Evolutionary conservation across 2,329 filamentous ascomycete genomes (phyloP).

Genomic region (Aspergillus phoenicis): DNA sequence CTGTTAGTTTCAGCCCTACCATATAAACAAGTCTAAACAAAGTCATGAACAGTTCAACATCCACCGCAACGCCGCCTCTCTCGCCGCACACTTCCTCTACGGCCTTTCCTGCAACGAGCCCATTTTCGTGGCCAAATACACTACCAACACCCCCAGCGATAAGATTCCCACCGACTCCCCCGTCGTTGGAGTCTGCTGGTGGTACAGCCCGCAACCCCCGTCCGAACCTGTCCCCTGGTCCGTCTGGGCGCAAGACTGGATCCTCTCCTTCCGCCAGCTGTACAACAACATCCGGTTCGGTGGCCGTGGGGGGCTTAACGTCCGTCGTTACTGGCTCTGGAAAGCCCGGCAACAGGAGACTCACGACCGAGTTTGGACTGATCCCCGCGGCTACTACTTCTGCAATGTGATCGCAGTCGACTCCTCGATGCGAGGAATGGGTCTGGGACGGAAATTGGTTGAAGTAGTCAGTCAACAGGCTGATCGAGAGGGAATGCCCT

Average conservation of each 20-base stretch:
- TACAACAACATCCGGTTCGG: conserved; percentile 66
- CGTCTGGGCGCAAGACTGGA: conserved; percentile 65
- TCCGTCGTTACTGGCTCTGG: conserved; percentile 72
- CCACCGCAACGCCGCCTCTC: conserved; percentile 63
- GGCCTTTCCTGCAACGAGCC: conserved; percentile 61
- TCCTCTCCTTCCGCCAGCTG: conserved; percentile 67
- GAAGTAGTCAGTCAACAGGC: conserved; percentile 64
- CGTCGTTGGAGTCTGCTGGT: conserved; percentile 72
- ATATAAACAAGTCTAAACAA: background rate
- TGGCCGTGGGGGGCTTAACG: conserved; percentile 68
- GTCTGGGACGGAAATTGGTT: conserved; percentile 67
- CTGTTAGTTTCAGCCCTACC: background rate
- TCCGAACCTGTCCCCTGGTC: conserved; percentile 59
- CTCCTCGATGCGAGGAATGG: conserved; percentile 66
- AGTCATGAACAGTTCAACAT: conserved; percentile 55
- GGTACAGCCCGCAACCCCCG: conserved; percentile 61
- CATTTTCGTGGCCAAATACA: conserved; percentile 67
- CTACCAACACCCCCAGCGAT: conserved; percentile 56
- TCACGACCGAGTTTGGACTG: conserved; percentile 65
- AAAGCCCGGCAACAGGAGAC: conserved; percentile 66
- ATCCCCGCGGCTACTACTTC: conserved; percentile 71
- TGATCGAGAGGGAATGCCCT: conserved; percentile 64
- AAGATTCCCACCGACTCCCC: conserved; percentile 34
- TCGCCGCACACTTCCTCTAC: conserved; percentile 65
- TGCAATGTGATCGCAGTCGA: conserved; percentile 74